Base-by-base conservation (phyloP, 345 rosid species). In the Eucalyptus shirleyi region DNA sequence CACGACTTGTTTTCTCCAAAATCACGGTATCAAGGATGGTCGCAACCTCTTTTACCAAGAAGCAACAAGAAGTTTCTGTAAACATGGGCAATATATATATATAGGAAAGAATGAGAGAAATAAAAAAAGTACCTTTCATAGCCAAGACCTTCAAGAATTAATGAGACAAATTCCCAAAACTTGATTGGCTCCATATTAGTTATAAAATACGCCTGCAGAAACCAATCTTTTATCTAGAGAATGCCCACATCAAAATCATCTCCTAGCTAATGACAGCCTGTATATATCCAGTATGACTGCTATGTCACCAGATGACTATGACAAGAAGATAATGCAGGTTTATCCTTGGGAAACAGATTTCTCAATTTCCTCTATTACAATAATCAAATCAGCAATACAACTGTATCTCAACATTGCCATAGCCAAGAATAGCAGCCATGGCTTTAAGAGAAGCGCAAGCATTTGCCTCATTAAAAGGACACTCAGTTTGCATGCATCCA, bases 111-210 rank as follows among this genome's bases (percentile, higher is more conserved):
- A n/a, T n/a, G n/a, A 50, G 87, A 45, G 59, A 17, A n/a, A 45
- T 37, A 55, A 47, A 47, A 91, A 34, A 89, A 86, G 88, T 87
- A 95, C 98, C 99, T 96, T 91, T 96, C 96, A 91, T 96, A 96
- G 91, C 99, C 99, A 95, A 97, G 99, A 92, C 98, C 98, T 92
- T 93, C 96, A 77, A 95, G 89, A 88, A 96, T 90, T 88, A 88
- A 94, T 50, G 98, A 96, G 53, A 95, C 91, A 92, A 96, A 97
- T 90, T 96, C 99, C 98, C 99, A 97, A 90, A 98, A 98, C 92
- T 94, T 96, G 88, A 96, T 94, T 55, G 97, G 95, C 93, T 98
- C 98, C 97, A 93, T 95, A 91, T 98, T 98, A 90, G 98, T 96
- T 89, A 97, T 93, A 92, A 98, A 98, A 93, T 96, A 98, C 87